Conservation (phyloP, 805 yeast genomes). For the Phaffomyces thermotolerans region DNA sequence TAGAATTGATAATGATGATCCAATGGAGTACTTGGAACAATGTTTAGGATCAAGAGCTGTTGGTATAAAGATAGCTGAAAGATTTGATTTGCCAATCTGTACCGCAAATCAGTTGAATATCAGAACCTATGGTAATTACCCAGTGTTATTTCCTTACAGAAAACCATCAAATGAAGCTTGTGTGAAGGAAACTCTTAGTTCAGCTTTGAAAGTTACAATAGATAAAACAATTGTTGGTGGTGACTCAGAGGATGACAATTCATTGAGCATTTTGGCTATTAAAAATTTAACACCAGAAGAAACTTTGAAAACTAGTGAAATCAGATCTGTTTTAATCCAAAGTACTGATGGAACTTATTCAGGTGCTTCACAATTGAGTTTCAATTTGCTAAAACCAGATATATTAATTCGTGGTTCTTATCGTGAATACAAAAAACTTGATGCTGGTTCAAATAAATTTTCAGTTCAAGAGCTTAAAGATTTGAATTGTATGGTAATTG, state of each 20-base stretch:
- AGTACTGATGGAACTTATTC: not conserved
- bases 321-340: not conserved
- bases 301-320: not conserved
- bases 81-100: too few relatives aligned
- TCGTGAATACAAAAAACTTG: not conserved
- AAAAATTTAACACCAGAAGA: not conserved
- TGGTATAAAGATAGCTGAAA: too few relatives aligned
- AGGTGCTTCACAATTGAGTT: not conserved
- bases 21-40: too few relatives aligned
- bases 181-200: not conserved
- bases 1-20: too few relatives aligned
- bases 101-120: too few relatives aligned
- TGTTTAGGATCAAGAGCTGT: too few relatives aligned
- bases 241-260: too few relatives aligned
- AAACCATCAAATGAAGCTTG: too few relatives aligned
- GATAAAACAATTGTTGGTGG: not conserved
- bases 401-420: not conserved
- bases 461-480: not conserved
- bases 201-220: not conserved
- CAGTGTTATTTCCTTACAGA: too few relatives aligned
- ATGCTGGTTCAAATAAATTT: too few relatives aligned
- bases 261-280: not conserved
- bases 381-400: not conserved
- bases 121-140: too few relatives aligned
- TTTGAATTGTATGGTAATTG: not conserved